Base-by-base conservation (phyloP, 2,329 filamentous ascomycete genomes). In the Fusarium sp. region DNA sequence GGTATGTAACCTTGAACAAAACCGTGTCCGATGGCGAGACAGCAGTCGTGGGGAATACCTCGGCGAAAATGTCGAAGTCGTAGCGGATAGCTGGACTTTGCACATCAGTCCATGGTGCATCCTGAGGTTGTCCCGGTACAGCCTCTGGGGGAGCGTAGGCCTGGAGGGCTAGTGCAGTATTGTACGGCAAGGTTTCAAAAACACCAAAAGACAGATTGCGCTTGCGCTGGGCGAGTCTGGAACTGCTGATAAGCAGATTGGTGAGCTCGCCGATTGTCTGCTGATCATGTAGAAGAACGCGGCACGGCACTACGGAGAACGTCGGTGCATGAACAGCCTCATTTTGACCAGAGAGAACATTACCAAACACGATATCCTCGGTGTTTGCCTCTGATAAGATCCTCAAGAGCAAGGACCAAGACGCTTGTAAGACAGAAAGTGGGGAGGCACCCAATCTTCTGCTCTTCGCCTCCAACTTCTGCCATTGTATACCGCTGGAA, bases 181-280 rank as follows among this genome's bases (percentile, higher is more conserved):
- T 68, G 13, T 68, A 68, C 0, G 65, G 65, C 2, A 68, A 22
- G n/a, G 64, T 54, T 18, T 68, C 59, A n/a, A 68, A 68, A 5
- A 44, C 33, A 0, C 65, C 65, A 3, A 68, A 68, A 0, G 65
- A 68, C 5, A 31, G 54, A 4, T 68, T 52, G 6, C 64, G 31
- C 1, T 44, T 48, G 6, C 58, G 31, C 1, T 68, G 65, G 0
- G 65, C 39, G 0, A 60, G 26, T 7, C 65, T 52, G 1, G 65
- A 68, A 11, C 15, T 52, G 4, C 6, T 2, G 8, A 45, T n/a
- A 17, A 67, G 51, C 3, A 38, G 24, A 1, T 2, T 20, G n/a
- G 26, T 34, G 8, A 68, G 24, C 7, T 48, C 26, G 2, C 15
- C 17, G 9, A 55, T 11, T 2, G 48, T 44, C 13, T 68, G 65